A percentile compares a stretch with the other conserved stretches of the same genome.
Evolutionary conservation across 1,284 basidiomycete genomes (phyloP).

Genomic region (Naganishia liquefaciens): DNA sequence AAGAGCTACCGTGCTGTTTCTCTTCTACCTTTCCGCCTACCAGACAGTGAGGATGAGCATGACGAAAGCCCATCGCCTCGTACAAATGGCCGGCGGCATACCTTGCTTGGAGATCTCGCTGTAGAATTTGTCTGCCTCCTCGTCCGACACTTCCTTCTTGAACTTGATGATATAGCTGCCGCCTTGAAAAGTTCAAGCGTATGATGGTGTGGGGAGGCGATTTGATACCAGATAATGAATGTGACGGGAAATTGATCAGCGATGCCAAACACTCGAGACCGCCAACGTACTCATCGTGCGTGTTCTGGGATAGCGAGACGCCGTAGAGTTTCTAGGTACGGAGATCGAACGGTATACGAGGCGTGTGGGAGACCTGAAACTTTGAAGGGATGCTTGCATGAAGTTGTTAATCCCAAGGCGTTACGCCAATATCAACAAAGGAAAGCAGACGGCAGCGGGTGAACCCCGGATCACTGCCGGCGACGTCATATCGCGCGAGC

Average conservation of each 20-base stretch:
- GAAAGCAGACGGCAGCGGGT: no score
- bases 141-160: slow-evolving; percentile 29
- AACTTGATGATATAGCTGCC: slow-evolving; percentile 33
- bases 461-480: no score
- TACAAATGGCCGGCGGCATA: not conserved
- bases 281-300: not conserved
- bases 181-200: not conserved
- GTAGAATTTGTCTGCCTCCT: slow-evolving; percentile 28
- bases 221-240: not conserved
- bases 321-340: no score
- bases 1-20: slow-evolving; percentile 25
- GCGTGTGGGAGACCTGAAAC: no score
- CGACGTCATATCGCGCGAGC: no score
- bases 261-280: not conserved
- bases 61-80: not conserved
- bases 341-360: no score
- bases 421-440: no score
- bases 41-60: not conserved
- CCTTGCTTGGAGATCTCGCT: slow-evolving; percentile 24
- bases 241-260: not conserved
- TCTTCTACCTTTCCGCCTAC: slow-evolving; percentile 28
- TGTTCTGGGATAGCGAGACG: no score
- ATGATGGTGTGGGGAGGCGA: not conserved
- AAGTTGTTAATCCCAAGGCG: no score
- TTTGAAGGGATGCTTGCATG: no score